Evolutionary conservation across 306 rosid species (phyloP), one percentile per base, ranked within the genome.

Genomic region (Acacia crassicarpa): DNA sequence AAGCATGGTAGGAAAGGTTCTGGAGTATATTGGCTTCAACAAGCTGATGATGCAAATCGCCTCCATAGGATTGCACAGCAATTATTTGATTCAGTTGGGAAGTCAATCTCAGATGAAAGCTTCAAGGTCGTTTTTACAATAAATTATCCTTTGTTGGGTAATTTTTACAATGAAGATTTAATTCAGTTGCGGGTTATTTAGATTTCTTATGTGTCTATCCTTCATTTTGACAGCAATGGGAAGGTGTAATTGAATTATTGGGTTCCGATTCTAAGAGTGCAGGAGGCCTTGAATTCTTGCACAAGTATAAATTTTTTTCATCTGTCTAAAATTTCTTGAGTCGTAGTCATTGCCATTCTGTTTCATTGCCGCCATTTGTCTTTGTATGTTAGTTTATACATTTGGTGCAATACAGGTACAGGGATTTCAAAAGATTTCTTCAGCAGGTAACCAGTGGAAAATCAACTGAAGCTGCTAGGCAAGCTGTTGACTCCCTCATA

Each of bases 21-120:
- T 83, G 98, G 98, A 80, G 91, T 93, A 78, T 93, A 81, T 83
- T 95, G 98, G 99, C 99, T 95, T 88, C 97, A 88, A 85, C 97
- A 90, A 84, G 95, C 99, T 58, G 89, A 85, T 67, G 98, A 95
- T 84, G 89, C 88, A 80, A 84, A 85, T 83, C 89, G 95, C 74
- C 99, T 95, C 17, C 87, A 85, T 84, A 89, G 88, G 93, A 93
- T 95, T 88, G 93, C 98, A 27, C 95, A 87, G 84, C 93, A 95
- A 72, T 89, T 95, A 81, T 95, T 93, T 83, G 95, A 91, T 87
- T 89, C 94, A 78, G 97, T 95, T 87, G 98, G 97, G 78, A 93
- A 95, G 89, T 90, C 97, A 38, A 88, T 95, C 46, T 95, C 99
- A 6, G 95, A 95, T 84, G 98, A 95, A 86, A 93, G 95, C 86